These are phyloP conservation scores for Russula lepida DNA, from an alignment of 768 basidiomycete species.

Conservation along the genomic window DNA sequence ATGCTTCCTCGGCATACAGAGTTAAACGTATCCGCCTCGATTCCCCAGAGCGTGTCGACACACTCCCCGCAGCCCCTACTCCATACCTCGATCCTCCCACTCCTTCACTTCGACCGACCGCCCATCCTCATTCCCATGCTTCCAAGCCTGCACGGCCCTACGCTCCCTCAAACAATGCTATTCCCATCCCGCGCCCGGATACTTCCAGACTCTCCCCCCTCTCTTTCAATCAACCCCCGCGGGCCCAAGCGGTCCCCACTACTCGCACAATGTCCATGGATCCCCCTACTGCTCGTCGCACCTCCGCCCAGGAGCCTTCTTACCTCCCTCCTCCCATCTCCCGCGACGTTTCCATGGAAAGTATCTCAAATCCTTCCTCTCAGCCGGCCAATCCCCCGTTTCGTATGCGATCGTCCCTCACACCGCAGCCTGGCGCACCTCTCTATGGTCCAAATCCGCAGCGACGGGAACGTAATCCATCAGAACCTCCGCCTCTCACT, in stretches of 20 bases:
- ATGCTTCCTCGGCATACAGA: constrained; percentile 1
- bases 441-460: constrained; percentile 37
- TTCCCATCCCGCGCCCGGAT: constrained; percentile 20
- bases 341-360: constrained; percentile 39
- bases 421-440: constrained; percentile 50
- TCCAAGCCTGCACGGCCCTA: constrained; percentile 5
- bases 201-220: constrained; percentile 12
- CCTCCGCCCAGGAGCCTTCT: constrained; percentile 19
- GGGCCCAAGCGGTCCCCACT: constrained; percentile 16
- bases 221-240: neutral
- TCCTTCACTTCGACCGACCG: constrained; percentile 10
- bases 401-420: constrained; percentile 60
- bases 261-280: constrained; percentile 70
- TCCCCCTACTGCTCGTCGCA: constrained; percentile 32
- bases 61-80: neutral
- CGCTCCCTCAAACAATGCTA: constrained; percentile 9
- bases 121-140: constrained; percentile 8
- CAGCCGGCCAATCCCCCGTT: constrained; percentile 39
- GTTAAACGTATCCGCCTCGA: constrained; percentile 27
- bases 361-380: constrained; percentile 23
- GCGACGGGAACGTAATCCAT: constrained; percentile 40
- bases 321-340: constrained; percentile 30
- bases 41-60: constrained; percentile 4
- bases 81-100: constrained; percentile 19
- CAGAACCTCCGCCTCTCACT: constrained; percentile 63